Evolutionary conservation across 495 filamentous ascomycete species (phyloP).

Genomic region (Penicillium crystallinum): DNA sequence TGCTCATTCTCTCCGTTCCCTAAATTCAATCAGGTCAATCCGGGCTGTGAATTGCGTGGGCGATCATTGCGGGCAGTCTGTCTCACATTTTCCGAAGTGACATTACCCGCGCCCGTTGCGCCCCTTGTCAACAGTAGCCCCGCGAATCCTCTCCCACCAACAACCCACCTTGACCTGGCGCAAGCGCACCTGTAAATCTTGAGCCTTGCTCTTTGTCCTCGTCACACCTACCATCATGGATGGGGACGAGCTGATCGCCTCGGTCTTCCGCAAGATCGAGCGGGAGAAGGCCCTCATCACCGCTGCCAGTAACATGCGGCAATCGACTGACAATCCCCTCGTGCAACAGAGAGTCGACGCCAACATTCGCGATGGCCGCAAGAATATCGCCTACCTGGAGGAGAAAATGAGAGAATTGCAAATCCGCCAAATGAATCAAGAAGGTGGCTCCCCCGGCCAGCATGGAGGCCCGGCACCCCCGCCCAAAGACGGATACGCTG

Average conservation of each 20-base stretch:
- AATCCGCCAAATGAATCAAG: conserved; percentile 65
- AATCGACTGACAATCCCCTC: conserved; percentile 84
- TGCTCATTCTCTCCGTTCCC: background rate
- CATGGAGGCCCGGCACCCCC: conserved; percentile 50
- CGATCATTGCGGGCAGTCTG: conserved; percentile 6
- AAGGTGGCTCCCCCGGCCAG: conserved; percentile 38
- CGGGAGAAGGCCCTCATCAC: conserved; percentile 93
- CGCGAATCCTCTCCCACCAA: conserved; percentile 31
- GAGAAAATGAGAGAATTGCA: conserved; percentile 83
- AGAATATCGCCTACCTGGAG: conserved; percentile 93
- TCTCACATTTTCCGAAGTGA: conserved; percentile 32
- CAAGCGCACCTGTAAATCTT: conserved; percentile 4
- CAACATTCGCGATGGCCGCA: conserved; percentile 86
- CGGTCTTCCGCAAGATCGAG: conserved; percentile 96
- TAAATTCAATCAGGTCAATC: background rate
- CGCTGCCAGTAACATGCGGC: conserved; percentile 89
- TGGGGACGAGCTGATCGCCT: conserved; percentile 71
- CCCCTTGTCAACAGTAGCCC: conserved; percentile 41
- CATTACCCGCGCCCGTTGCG: conserved; percentile 27
- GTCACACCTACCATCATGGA: conserved; percentile 38
- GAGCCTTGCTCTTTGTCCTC: conserved; percentile 6
- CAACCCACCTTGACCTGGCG: conserved; percentile 11
- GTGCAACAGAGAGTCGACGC: conserved; percentile 85
- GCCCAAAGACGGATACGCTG: conserved; percentile 59
- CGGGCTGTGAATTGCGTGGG: background rate